phyloP scores from a whole-genome alignment of 495 filamentous ascomycete species.

The Talaromyces liani region DNA sequence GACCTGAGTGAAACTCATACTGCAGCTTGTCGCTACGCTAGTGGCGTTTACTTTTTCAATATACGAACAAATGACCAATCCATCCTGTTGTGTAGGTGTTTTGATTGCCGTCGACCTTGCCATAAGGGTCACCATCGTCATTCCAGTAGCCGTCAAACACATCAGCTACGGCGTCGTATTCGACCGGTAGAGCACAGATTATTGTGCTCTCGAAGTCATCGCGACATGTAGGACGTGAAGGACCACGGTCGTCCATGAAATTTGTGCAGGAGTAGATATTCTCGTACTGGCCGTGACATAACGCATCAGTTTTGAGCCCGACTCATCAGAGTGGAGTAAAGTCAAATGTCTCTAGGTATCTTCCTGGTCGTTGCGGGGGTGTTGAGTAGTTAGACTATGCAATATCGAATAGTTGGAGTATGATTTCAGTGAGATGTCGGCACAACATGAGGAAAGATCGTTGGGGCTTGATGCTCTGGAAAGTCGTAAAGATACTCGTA shows the following conservation, averaged over 20 bases:
- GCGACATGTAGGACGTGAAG: slow-evolving; percentile 8
- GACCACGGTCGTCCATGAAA: slow-evolving; percentile 10
- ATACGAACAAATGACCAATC: slow-evolving; percentile 18
- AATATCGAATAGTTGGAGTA: no score
- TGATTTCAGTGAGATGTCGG: no score
- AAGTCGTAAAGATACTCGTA: no score
- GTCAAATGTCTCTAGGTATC: no score
- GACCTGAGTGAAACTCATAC: slow-evolving; percentile 17
- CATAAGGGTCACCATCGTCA: slow-evolving; percentile 13
- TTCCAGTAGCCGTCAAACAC: slow-evolving; percentile 19
- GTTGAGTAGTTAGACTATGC: no score
- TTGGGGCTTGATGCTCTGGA: no score
- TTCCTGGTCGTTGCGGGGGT: no score
- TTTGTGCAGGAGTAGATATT: no score
- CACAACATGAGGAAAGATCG: no score
- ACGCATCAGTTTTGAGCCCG: no score
- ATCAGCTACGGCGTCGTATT: slow-evolving; percentile 21
- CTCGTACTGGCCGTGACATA: no score
- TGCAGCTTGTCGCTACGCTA: slow-evolving; percentile 15
- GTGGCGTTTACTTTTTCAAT: slow-evolving; percentile 24
- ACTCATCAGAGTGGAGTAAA: no score
- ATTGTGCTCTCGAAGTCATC: slow-evolving; percentile 24
- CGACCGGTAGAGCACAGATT: slow-evolving; percentile 26
- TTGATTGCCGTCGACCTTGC: slow-evolving; percentile 14
- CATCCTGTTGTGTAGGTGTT: slow-evolving; percentile 19